Conservation (phyloP, 768 basidiomycete species). For the Phallus indusiatus region DNA sequence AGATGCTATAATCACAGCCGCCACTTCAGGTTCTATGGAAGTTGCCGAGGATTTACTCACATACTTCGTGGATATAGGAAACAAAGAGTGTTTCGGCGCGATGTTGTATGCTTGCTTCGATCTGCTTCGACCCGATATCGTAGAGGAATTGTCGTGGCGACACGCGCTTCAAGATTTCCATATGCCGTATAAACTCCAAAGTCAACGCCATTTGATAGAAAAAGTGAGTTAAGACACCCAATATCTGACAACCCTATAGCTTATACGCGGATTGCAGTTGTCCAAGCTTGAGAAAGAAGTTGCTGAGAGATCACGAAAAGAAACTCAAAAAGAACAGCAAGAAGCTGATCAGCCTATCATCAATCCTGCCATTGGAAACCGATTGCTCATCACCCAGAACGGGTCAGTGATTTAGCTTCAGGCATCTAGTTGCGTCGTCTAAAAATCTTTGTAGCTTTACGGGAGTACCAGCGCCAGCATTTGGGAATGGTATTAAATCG, state of each 20-base stretch:
- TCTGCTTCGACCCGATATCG: conserved; percentile 83
- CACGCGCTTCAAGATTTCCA: conserved; percentile 94
- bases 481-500: conserved; percentile 51
- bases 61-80: conserved; percentile 97
- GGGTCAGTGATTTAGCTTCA: conserved; percentile 27
- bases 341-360: conserved; percentile 84
- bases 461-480: conserved; percentile 50
- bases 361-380: conserved; percentile 60
- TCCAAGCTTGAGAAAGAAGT: conserved; percentile 81
- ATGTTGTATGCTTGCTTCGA: conserved; percentile 91
- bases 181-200: conserved; percentile 93
- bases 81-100: conserved; percentile 95
- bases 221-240: conserved; percentile 36
- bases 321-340: conserved; percentile 79
- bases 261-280: conserved; percentile 34
- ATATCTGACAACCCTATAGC: neutral
- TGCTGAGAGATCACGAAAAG: conserved; percentile 78
- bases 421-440: neutral
- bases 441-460: conserved; percentile 37
- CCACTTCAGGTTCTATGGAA: conserved; percentile 72
- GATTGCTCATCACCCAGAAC: conserved; percentile 63
- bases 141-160: conserved; percentile 94
- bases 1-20: conserved; percentile 90
- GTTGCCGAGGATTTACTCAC: conserved; percentile 91
- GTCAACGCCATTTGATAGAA: conserved; percentile 68